These are phyloP conservation scores for Nepenthes mirabilis DNA, from an alignment of 148 eudicot genomes.

Conservation along the genomic window DNA sequence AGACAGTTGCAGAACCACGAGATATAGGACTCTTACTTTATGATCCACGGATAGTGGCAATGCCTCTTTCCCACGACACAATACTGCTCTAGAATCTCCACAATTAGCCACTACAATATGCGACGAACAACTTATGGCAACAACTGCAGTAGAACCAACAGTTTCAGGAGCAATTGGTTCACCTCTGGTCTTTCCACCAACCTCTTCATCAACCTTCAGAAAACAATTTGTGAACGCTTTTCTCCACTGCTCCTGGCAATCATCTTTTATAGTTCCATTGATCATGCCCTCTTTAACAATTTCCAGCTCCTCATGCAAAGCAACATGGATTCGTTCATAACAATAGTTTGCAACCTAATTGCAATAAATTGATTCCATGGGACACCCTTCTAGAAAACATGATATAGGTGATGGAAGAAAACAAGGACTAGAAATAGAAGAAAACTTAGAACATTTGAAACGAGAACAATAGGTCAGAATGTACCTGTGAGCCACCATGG, in stretches of 20 bases:
- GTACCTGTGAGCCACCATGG: constrained; percentile 55
- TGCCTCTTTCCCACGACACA: constrained; percentile 44
- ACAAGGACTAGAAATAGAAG: background rate
- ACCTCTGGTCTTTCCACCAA: constrained; percentile 21
- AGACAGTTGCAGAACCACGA: background rate
- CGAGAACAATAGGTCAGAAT: background rate
- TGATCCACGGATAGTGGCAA: constrained; percentile 47
- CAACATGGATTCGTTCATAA: constrained; percentile 32
- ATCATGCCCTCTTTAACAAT: constrained; percentile 9
- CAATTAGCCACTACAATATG: constrained; percentile 48
- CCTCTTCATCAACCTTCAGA: constrained; percentile 37
- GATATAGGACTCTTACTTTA: constrained; percentile 19
- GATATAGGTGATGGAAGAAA: background rate
- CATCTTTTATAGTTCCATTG: constrained; percentile 10
- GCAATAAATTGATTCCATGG: background rate
- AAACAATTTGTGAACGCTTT: constrained; percentile 31
- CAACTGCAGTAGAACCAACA: constrained; percentile 54
- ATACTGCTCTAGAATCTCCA: constrained; percentile 51
- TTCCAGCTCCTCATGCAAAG: constrained; percentile 35
- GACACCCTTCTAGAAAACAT: background rate
- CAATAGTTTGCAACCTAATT: constrained; percentile 48
- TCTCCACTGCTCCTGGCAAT: constrained; percentile 33
- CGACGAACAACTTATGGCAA: constrained; percentile 40
- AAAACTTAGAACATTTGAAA: background rate
- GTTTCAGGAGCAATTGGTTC: constrained; percentile 47